A percentile compares a stretch with the other conserved stretches of the same genome.
Evolutionary conservation across 2,329 filamentous ascomycete genomes (phyloP).

Genomic region (Aspergillus fumigatus): DNA sequence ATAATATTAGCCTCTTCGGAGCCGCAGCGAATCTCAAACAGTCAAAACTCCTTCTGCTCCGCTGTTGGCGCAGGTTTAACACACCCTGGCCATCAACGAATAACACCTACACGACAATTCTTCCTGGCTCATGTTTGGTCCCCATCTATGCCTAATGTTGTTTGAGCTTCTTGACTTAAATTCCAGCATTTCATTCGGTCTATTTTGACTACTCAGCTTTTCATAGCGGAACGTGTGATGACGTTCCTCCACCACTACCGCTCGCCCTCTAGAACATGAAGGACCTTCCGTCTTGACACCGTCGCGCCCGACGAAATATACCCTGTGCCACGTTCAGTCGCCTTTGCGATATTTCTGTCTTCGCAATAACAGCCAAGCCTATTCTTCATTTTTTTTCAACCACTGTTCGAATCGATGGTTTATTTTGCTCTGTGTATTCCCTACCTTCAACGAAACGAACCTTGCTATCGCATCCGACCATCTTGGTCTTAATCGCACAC

Average conservation of each 20-base stretch:
- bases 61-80: constrained; percentile 9
- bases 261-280: constrained; percentile 20
- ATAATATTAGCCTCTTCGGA: constrained; percentile 8
- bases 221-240: constrained; percentile 18
- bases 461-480: neutral
- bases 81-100: constrained; percentile 2
- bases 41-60: neutral
- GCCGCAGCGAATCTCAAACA: constrained; percentile 13
- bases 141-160: neutral
- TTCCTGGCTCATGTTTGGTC: neutral
- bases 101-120: neutral
- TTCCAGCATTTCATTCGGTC: neutral
- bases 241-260: constrained; percentile 18
- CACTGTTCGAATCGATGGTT: constrained; percentile 1
- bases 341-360: neutral
- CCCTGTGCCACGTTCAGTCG: constrained; percentile 8
- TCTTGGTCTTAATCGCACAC: constrained; percentile 1
- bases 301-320: constrained; percentile 19
- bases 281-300: constrained; percentile 10
- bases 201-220: constrained; percentile 8
- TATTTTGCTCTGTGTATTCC: neutral
- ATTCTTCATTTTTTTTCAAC: neutral
- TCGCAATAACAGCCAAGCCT: neutral
- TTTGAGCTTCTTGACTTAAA: neutral
- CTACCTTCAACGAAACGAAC: neutral